Evolutionary conservation across 345 rosid species (phyloP).

Genomic region (Sisymbrium irio): DNA sequence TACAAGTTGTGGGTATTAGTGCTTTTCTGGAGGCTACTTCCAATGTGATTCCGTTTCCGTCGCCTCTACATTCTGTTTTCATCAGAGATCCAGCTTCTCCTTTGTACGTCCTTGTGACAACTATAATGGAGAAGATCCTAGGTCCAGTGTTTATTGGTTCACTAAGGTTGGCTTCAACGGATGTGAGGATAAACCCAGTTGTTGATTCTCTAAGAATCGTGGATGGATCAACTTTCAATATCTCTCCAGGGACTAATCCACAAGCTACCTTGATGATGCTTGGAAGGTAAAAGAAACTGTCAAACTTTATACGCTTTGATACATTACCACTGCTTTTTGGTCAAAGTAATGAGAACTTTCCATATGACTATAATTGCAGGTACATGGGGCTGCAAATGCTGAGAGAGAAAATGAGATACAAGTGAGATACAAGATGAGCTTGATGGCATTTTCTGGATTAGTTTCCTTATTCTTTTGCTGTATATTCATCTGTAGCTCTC

Average conservation of each 20-base stretch:
- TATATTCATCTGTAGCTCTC: slow-evolving; percentile 12
- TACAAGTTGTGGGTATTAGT: slow-evolving; percentile 89
- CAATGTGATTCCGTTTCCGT: slow-evolving; percentile 59
- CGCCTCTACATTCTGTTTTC: slow-evolving; percentile 59
- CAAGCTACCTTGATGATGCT: slow-evolving; percentile 98
- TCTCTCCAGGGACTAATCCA: slow-evolving; percentile 94
- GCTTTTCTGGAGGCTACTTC: slow-evolving; percentile 90
- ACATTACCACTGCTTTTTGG: background rate
- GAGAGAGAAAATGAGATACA: slow-evolving; percentile 37
- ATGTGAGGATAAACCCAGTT: slow-evolving; percentile 75
- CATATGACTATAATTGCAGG: slow-evolving; percentile 35
- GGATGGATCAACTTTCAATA: slow-evolving; percentile 70
- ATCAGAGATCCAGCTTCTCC: slow-evolving; percentile 55
- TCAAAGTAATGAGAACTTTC: background rate
- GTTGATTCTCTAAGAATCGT: slow-evolving; percentile 64
- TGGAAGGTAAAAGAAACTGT: slow-evolving; percentile 51
- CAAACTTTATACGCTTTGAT: background rate
- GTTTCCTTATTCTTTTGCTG: slow-evolving; percentile 11
- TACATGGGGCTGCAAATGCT: slow-evolving; percentile 56
- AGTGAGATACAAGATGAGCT: slow-evolving; percentile 6
- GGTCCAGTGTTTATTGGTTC: slow-evolving; percentile 78
- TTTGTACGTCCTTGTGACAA: slow-evolving; percentile 78
- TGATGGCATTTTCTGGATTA: background rate
- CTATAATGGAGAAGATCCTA: slow-evolving; percentile 72
- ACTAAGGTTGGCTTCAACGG: slow-evolving; percentile 79